Evolutionary conservation across 306 rosid species (phyloP).

Genomic region (Prinsepia uniflora): DNA sequence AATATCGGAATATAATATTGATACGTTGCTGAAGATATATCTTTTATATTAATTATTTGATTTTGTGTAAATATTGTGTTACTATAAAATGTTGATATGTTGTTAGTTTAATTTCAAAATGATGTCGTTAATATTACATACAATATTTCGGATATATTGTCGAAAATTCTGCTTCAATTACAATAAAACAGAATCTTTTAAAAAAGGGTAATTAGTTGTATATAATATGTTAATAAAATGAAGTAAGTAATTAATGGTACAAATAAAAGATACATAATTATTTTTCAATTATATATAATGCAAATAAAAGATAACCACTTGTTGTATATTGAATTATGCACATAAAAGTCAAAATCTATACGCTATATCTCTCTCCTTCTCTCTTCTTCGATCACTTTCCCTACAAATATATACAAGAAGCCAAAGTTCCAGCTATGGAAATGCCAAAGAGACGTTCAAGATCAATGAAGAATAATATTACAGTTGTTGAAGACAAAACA

Average conservation of each 20-base stretch:
- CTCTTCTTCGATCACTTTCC: neutral
- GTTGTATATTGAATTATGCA: neutral
- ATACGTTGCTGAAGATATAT: too few relatives aligned
- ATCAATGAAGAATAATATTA: conserved; percentile 14
- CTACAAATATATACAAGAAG: conserved; percentile 21
- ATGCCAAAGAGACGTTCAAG: conserved; percentile 17
- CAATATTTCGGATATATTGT: too few relatives aligned
- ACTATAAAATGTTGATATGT: too few relatives aligned
- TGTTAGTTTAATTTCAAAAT: too few relatives aligned
- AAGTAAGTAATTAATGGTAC: neutral
- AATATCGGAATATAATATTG: too few relatives aligned
- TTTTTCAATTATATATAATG: neutral
- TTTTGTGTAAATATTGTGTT: too few relatives aligned
- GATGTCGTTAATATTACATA: too few relatives aligned
- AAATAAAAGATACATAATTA: too few relatives aligned
- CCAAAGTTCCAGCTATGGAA: conserved; percentile 2
- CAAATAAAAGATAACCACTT: conserved; percentile 28
- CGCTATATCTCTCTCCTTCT: conserved; percentile 10
- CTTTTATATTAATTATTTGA: too few relatives aligned
- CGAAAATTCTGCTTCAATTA: too few relatives aligned
- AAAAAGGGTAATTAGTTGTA: too few relatives aligned
- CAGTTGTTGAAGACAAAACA: conserved; percentile 19
- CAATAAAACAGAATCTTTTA: too few relatives aligned
- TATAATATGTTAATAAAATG: neutral
- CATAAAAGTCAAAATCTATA: conserved; percentile 35